Evolutionary conservation across 2,329 filamentous ascomycete species (phyloP).

Genomic region (Leptographium procerum): DNA sequence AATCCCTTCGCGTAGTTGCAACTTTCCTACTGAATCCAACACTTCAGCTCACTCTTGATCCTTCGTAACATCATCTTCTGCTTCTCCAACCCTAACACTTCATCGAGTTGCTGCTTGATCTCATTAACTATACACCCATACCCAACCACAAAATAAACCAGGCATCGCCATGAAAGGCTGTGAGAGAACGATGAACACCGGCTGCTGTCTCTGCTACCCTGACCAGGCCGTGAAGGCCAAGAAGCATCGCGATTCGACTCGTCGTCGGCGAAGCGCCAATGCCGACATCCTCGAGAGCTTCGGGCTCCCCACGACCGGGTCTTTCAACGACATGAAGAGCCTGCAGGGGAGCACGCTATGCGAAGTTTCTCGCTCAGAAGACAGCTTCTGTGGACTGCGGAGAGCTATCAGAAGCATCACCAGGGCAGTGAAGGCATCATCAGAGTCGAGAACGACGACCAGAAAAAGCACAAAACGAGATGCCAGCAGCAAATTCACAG

Average conservation of each 20-base stretch:
- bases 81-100: neutral
- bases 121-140: neutral
- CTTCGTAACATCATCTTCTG: too few species aligned
- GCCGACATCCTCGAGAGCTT: slow-evolving; percentile 12
- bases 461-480: neutral
- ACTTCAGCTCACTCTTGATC: too few species aligned
- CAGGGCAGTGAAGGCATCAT: neutral
- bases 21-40: too few species aligned
- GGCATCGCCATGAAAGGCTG: neutral
- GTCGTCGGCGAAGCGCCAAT: slow-evolving; percentile 11
- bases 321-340: slow-evolving; percentile 12
- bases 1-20: too few species aligned
- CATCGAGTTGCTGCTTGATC: neutral
- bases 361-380: neutral
- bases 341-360: slow-evolving; percentile 2
- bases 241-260: neutral
- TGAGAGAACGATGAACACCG: neutral
- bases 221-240: neutral
- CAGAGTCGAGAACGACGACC: neutral
- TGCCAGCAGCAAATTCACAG: neutral
- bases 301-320: slow-evolving; percentile 11
- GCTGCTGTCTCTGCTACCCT: neutral
- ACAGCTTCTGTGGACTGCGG: neutral
- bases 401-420: neutral
- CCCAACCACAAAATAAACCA: neutral